Evolutionary conservation across 306 rosid species (phyloP).

Genomic region (Phaseolus lunatus): DNA sequence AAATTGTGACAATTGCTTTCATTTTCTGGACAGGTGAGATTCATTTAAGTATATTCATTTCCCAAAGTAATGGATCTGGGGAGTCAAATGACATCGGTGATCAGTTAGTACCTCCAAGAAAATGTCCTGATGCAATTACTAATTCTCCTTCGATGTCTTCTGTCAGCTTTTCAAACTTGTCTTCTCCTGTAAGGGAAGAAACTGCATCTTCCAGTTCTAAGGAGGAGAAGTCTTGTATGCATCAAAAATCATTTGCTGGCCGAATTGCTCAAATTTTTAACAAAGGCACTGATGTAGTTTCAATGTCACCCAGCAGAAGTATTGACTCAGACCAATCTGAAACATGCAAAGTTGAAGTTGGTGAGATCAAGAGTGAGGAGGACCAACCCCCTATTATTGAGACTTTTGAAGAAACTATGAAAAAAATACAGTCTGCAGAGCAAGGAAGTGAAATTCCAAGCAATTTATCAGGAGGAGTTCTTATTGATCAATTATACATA

Average conservation of each 20-base stretch:
- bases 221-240: conserved; percentile 66
- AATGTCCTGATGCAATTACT: conserved; percentile 30
- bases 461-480: conserved; percentile 86
- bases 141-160: conserved; percentile 45
- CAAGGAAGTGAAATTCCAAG: conserved; percentile 71
- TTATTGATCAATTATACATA: conserved; percentile 78
- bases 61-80: conserved; percentile 45
- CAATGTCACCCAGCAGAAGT: conserved; percentile 46
- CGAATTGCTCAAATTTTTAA: conserved; percentile 78
- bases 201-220: conserved; percentile 38
- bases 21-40: conserved; percentile 68
- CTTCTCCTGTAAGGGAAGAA: conserved; percentile 80
- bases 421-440: conserved; percentile 62
- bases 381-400: conserved; percentile 58
- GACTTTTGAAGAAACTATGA: conserved; percentile 72
- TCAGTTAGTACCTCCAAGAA: conserved; percentile 35
- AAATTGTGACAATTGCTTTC: conserved; percentile 29
- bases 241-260: conserved; percentile 78
- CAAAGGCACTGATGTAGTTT: conserved; percentile 60
- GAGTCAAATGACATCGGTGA: conserved; percentile 50
- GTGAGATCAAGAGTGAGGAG: conserved; percentile 66
- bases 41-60: conserved; percentile 62
- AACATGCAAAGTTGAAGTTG: conserved; percentile 49
- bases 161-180: conserved; percentile 36
- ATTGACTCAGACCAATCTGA: conserved; percentile 67